These are phyloP conservation scores for Colletotrichum scovillei DNA, from an alignment of 2,329 filamentous ascomycete genomes.

Conservation along the genomic window DNA sequence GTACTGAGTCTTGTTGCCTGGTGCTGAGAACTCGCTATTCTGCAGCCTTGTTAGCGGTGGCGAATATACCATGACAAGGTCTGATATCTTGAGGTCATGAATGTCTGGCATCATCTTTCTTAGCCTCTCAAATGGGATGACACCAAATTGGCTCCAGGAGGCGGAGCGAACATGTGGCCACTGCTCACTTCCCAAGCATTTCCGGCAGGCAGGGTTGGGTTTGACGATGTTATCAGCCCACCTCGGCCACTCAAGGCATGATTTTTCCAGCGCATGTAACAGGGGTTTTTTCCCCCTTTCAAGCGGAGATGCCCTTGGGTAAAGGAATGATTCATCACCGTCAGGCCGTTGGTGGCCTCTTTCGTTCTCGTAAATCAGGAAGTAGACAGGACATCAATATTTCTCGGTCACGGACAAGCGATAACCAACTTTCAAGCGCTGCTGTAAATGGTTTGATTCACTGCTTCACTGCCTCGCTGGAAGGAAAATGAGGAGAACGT, in stretches of 20 bases:
- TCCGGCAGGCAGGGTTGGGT: no score
- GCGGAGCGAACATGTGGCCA: not conserved
- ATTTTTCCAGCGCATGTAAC: no score
- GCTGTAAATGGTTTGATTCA: not conserved
- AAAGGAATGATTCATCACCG: no score
- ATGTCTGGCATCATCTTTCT: not conserved
- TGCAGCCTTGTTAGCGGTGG: not conserved
- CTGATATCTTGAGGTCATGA: not conserved
- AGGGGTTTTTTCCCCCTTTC: no score
- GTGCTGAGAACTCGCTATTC: not conserved
- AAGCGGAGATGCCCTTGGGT: no score
- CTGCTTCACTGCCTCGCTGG: not conserved
- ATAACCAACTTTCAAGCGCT: no score
- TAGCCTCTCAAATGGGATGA: no score
- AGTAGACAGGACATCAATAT: not conserved
- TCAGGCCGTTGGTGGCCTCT: not conserved
- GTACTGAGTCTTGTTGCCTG: not conserved
- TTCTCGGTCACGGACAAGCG: no score
- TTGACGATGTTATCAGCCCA: no score
- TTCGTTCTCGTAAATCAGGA: not conserved
- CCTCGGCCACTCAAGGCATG: no score
- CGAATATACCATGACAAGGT: not conserved
- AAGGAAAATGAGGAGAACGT: not conserved
- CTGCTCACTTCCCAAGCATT: not conserved
- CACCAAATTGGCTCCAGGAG: no score